These are phyloP conservation scores for Lolium rigidum DNA, from an alignment of 176 grass and related monocot genomes.

Conservation along the genomic window DNA sequence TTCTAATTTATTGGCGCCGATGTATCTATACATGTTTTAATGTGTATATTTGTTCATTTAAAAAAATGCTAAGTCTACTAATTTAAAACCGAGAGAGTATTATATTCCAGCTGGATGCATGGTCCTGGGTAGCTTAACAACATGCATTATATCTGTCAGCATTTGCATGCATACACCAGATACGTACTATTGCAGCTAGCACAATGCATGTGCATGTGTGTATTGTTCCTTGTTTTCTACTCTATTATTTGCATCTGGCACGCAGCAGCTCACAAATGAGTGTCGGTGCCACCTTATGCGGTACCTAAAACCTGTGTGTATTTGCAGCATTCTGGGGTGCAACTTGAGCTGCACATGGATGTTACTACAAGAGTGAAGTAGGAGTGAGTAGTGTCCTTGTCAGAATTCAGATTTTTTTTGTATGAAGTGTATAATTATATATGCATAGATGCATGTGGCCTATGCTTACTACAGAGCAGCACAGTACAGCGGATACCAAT, in stretches of 20 bases:
- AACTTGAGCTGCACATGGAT: constrained; percentile 3
- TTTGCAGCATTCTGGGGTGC: not conserved
- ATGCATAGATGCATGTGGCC: constrained; percentile 15
- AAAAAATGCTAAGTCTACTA: too few relatives aligned
- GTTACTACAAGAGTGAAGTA: not conserved
- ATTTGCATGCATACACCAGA: constrained; percentile 14
- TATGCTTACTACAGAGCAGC: not conserved
- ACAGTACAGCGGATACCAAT: not conserved
- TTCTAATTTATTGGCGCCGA: too few relatives aligned
- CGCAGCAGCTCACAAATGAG: constrained; percentile 16
- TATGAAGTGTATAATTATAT: not conserved
- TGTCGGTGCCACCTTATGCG: constrained; percentile 23
- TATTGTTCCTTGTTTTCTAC: not conserved
- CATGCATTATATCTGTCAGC: not conserved
- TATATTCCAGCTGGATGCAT: not conserved
- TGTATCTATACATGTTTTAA: too few relatives aligned
- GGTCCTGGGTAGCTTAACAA: constrained; percentile 18
- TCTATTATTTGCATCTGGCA: constrained; percentile 19
- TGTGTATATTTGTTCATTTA: too few relatives aligned
- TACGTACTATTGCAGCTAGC: not conserved
- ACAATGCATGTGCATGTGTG: not conserved
- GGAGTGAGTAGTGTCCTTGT: not conserved
- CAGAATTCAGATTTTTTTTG: not conserved
- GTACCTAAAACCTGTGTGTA: not conserved
- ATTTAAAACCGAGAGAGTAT: too few relatives aligned